These are phyloP conservation scores for Metarhizium album DNA, from an alignment of 2,329 filamentous ascomycete species.

Conservation along the genomic window DNA sequence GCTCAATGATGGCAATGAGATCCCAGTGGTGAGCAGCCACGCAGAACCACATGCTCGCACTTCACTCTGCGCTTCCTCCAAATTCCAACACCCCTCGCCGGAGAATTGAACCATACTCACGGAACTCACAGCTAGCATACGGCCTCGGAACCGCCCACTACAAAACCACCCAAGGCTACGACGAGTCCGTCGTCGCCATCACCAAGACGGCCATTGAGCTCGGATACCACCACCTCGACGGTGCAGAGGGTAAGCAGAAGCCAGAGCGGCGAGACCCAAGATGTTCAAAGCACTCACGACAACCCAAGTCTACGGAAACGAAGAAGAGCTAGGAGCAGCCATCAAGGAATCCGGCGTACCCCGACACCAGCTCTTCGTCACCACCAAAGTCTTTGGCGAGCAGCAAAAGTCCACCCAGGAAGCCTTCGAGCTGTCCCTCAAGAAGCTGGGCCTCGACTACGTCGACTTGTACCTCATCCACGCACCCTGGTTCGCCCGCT, in stretches of 20 bases:
- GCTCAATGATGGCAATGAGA: conserved; percentile 62
- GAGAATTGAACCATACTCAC: background rate
- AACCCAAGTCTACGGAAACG: conserved; percentile 49
- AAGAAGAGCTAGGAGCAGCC: conserved; percentile 59
- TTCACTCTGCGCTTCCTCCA: too few species aligned
- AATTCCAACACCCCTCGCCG: too few species aligned
- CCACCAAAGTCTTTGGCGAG: conserved; percentile 42
- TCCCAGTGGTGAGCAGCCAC: conserved; percentile 48
- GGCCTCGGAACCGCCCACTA: conserved; percentile 60
- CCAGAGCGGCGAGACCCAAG: background rate
- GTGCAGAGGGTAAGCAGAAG: conserved; percentile 52
- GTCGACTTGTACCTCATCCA: conserved; percentile 62
- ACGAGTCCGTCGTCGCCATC: conserved; percentile 38
- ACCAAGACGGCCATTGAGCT: conserved; percentile 53
- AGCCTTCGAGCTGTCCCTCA: conserved; percentile 48
- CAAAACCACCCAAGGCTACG: conserved; percentile 41
- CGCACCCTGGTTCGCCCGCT: conserved; percentile 40
- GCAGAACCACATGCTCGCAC: too few species aligned
- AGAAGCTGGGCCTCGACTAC: conserved; percentile 57
- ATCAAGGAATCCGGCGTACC: conserved; percentile 57
- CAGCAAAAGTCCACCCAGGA: conserved; percentile 31
- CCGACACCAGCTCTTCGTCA: conserved; percentile 58
- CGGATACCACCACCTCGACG: conserved; percentile 65
- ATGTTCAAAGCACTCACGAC: background rate
- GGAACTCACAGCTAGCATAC: conserved; percentile 46